phyloP scores from a whole-genome alignment of 805 yeast species.

The Lachancea meyersii region DNA sequence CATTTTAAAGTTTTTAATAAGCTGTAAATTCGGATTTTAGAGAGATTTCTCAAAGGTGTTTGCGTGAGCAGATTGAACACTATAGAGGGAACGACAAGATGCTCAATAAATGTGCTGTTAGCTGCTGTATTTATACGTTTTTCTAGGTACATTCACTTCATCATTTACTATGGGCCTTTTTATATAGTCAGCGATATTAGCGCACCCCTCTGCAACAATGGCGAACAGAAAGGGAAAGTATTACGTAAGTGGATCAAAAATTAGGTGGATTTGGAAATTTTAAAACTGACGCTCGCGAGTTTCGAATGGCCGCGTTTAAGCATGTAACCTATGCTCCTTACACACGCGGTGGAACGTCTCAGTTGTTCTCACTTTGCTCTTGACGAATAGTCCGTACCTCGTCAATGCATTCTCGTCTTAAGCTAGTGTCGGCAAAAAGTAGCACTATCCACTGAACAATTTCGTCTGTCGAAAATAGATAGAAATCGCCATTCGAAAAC shows the following conservation, averaged over 20 bases:
- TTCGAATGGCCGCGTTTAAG: neutral
- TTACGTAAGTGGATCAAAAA: neutral
- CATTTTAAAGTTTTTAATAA: no score
- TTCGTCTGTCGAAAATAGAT: constrained; percentile 34
- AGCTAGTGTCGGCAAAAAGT: constrained; percentile 37
- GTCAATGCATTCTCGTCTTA: constrained; percentile 32
- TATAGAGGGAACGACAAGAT: no score
- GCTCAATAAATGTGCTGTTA: no score
- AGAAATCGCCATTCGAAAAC: constrained; percentile 39
- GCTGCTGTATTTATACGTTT: neutral
- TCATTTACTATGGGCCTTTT: neutral
- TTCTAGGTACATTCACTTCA: neutral
- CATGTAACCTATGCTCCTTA: neutral
- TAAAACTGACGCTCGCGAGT: neutral
- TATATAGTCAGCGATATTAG: neutral
- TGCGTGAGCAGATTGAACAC: no score
- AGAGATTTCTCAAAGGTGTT: neutral
- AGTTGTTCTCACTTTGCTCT: constrained; percentile 4
- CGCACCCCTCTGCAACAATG: constrained; percentile 6
- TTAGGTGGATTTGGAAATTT: no score
- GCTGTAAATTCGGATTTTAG: neutral
- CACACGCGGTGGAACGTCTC: neutral
- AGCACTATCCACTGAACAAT: constrained; percentile 33
- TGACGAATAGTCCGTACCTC: constrained; percentile 46
- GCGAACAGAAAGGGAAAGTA: no score